A percentile compares a stretch with the other conserved stretches of the same genome.
Evolutionary conservation across 768 basidiomycete genomes (phyloP).

Genomic region (Leccinum longicurvipes): DNA sequence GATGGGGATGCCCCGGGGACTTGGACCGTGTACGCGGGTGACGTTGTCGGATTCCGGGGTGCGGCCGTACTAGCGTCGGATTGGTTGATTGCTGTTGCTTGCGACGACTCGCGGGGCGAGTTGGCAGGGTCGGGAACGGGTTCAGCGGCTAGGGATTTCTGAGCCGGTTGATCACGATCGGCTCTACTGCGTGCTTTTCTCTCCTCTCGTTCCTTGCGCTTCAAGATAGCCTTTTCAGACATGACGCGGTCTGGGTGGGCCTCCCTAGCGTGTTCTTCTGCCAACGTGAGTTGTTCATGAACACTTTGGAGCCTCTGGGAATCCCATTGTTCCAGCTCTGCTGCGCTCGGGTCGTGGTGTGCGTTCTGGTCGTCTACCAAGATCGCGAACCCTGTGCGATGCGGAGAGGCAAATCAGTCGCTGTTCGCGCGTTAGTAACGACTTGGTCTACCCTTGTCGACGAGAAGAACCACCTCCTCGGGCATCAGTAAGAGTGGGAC

Average conservation of each 20-base stretch:
- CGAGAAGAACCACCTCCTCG: constrained; percentile 87
- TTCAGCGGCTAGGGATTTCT: neutral
- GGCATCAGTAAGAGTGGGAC: constrained; percentile 85
- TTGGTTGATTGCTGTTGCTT: neutral
- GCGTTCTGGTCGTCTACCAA: constrained; percentile 70
- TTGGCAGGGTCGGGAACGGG: neutral
- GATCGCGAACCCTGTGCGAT: constrained; percentile 63
- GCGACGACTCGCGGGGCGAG: constrained; percentile 1
- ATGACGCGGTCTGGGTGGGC: constrained; percentile 39
- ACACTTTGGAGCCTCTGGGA: constrained; percentile 43
- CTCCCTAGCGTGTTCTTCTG: constrained; percentile 50
- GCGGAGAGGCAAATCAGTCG: neutral
- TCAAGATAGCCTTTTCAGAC: constrained; percentile 62
- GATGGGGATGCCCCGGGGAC: constrained; percentile 61
- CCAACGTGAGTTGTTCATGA: constrained; percentile 45
- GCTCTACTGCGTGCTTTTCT: constrained; percentile 24
- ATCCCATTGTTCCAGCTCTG: constrained; percentile 54
- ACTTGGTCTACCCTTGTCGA: constrained; percentile 61
- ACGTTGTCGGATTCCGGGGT: constrained; percentile 11
- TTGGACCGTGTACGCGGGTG: constrained; percentile 47
- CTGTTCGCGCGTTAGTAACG: neutral
- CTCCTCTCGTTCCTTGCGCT: constrained; percentile 69
- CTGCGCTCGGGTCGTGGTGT: constrained; percentile 46
- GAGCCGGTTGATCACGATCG: constrained; percentile 5
- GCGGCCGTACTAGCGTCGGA: constrained; percentile 1